Base-by-base conservation (phyloP, 768 basidiomycete genomes). In the Coprinopsis marcescibilis region DNA sequence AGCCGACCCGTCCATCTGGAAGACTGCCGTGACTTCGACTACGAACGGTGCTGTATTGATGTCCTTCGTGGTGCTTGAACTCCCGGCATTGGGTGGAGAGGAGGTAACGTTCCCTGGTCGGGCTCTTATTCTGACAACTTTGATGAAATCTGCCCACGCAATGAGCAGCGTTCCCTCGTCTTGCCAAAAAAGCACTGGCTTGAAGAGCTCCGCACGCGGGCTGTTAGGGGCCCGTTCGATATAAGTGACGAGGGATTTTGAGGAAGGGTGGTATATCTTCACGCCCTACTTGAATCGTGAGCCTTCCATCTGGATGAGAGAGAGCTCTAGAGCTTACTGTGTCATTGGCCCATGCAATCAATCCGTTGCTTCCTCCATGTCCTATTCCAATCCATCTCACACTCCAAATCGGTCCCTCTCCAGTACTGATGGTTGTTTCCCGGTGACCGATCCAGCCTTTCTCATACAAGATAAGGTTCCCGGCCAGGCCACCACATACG, bases 271-370 rank as follows among this genome's bases (percentile, higher is more conserved):
- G 60, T 94, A 95, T 38, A 99, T 85, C 60, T 92, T 95, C 45
- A 97, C 87, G 12, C 95, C 95, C 89, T 92, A 55, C 23, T 3
- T 39, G 2, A 17, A 30, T 48, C 25, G 43, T n/a, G n/a, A n/a
- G n/a, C n/a, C n/a, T n/a, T n/a, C n/a, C n/a, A n/a, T n/a, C n/a
- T n/a, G n/a, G n/a, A n/a, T n/a, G n/a, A n/a, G n/a, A n/a, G n/a
- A n/a, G n/a, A n/a, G n/a, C n/a, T n/a, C n/a, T n/a, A n/a, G n/a
- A n/a, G n/a, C 82, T 58, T 52, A 92, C 91, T 34, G 81, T 55
- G 60, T 99, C 96, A 55, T 93, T 96, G 2, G 94, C 91, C 96
- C 96, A 99, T 0, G 92, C 93, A 53, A 97, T 91, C 24, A 96
- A 70, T 39, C 77, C 77, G 1, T 82, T 84, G 57, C 81, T 72